Evolutionary conservation across 2,329 filamentous ascomycete genomes (phyloP), one percentile per base, ranked within the genome.

Genomic region (Sporothrix phasma): DNA sequence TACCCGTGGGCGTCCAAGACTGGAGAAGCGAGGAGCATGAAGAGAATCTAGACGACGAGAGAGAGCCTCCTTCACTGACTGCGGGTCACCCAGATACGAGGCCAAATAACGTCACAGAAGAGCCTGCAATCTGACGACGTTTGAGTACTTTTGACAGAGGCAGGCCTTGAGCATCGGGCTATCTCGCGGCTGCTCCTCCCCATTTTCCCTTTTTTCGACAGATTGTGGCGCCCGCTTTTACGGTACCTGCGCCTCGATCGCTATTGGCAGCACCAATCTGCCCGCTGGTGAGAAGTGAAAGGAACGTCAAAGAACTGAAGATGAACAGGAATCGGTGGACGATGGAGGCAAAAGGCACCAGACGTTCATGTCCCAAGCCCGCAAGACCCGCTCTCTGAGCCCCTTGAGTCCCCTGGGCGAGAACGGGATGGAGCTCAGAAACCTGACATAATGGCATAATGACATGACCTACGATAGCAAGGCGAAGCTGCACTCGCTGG

Each of bases 231-330:
- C 51, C 51, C 51, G 31, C 3, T 39, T 56, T 17, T 39, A 15
- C 3, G 19, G 19, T 56, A 56, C 51, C 31, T 56, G 49, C 29
- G 29, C 51, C 31, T 31, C 51, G n/a, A 56, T 24, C 19, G 34
- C 51, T 10, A 56, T 39, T 56, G 24, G 39, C 37, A 43, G 54
- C 54, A 22, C 37, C 24, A 31, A 43, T 43, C 54, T 43, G 54
- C 54, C 54, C 54, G 37, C 54, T 59, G 24, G 37, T 15, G 54
- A 59, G 54, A 59, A 59, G 54, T 43, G 13, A 29, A 59, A 59
- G 54, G 54, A 59, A 59, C 37, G 37, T 45, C 37, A 45, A 45
- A 59, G 54, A 45, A 59, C 54, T 56, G 51, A 39, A 56, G 10
- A 22, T 22, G 49, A 54, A 22, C 31, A 37, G 49, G 29, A 54